phyloP scores from a whole-genome alignment of 2,329 filamentous ascomycete species.

The Nothomitra cinnamomea region DNA sequence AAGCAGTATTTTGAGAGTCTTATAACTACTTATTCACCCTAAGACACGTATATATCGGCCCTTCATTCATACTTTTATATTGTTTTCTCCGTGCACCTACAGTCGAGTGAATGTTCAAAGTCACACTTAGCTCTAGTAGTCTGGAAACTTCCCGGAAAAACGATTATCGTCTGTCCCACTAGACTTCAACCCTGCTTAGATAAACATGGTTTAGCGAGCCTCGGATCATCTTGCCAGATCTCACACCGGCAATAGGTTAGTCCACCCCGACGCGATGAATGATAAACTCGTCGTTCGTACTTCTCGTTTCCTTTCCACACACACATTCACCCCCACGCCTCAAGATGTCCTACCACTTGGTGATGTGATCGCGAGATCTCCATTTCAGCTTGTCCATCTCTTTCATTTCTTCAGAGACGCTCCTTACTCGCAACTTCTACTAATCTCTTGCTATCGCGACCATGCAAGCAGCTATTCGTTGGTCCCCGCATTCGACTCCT shows the following conservation, averaged over 20 bases:
- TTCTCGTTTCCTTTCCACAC: background rate
- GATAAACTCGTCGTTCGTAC: too few species aligned
- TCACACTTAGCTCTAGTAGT: background rate
- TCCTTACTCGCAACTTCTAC: background rate
- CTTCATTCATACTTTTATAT: background rate
- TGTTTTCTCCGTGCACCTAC: background rate
- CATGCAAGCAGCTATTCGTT: conserved; percentile 46
- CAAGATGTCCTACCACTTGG: background rate
- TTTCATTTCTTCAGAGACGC: conserved; percentile 3
- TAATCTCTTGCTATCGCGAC: conserved; percentile 8
- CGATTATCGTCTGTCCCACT: background rate
- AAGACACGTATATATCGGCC: too few species aligned
- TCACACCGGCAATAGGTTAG: too few species aligned
- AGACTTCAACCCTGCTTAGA: background rate
- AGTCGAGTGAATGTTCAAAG: background rate
- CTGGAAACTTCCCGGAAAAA: background rate
- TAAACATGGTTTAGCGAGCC: background rate
- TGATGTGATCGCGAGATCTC: background rate
- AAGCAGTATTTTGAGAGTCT: too few species aligned
- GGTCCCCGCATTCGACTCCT: conserved; percentile 40
- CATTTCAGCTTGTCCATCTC: background rate
- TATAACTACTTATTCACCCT: too few species aligned
- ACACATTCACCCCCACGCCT: background rate
- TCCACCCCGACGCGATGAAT: too few species aligned
- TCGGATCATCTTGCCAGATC: background rate